Evolutionary conservation across 2,329 filamentous ascomycete genomes (phyloP).

Genomic region (Drechslerella stenobrocha): DNA sequence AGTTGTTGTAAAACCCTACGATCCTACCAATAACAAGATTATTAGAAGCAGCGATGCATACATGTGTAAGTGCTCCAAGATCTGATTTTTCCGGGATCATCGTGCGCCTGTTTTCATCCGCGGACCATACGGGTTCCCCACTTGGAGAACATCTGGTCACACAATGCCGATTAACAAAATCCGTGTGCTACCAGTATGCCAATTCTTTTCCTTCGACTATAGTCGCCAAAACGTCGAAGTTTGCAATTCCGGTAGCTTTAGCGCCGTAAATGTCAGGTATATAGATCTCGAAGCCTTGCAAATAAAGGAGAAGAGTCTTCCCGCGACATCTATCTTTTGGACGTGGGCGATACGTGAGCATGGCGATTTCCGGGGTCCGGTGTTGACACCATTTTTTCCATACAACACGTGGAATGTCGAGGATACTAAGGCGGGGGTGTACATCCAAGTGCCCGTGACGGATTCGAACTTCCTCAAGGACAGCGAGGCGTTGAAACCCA

Average conservation of each 20-base stretch:
- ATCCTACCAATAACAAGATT: constrained; percentile 23
- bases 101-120: too few relatives aligned
- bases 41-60: constrained; percentile 6
- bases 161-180: too few relatives aligned
- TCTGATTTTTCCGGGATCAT: too few relatives aligned
- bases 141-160: too few relatives aligned
- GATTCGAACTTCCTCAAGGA: constrained; percentile 17
- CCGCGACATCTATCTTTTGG: constrained; percentile 27
- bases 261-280: constrained; percentile 5
- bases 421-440: not conserved
- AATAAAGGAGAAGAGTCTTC: not conserved
- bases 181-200: constrained; percentile 29
- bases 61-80: constrained; percentile 7
- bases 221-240: constrained; percentile 17
- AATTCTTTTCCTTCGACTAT: constrained; percentile 22
- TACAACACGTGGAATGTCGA: not conserved
- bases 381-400: constrained; percentile 23
- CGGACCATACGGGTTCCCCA: too few relatives aligned
- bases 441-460: constrained; percentile 15
- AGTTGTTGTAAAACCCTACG: constrained; percentile 1
- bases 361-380: constrained; percentile 7
- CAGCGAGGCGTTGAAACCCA: constrained; percentile 5
- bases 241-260: constrained; percentile 6
- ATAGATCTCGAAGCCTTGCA: not conserved
- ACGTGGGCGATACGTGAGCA: constrained; percentile 12